These are phyloP conservation scores for Dendryphion nanum DNA, from an alignment of 2,329 filamentous ascomycete species.

Conservation along the genomic window DNA sequence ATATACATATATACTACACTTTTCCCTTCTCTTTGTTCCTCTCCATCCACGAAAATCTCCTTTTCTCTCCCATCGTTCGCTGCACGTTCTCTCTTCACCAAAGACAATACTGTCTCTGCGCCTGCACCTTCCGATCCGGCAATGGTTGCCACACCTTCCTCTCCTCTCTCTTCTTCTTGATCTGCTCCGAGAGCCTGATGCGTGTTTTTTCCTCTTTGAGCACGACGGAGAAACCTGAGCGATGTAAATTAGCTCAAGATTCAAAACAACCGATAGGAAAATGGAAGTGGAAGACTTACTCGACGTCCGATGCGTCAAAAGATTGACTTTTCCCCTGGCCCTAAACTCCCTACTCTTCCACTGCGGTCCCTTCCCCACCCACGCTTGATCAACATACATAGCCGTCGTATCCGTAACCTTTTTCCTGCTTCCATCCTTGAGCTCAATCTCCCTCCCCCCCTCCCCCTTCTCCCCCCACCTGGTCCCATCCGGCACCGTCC, in stretches of 20 bases:
- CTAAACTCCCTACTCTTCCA: conserved; percentile 63
- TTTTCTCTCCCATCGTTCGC: too few relatives aligned
- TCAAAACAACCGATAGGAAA: background rate
- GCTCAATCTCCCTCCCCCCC: conserved; percentile 60
- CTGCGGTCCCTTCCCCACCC: conserved; percentile 71
- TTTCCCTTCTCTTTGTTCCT: too few relatives aligned
- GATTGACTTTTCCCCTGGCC: conserved; percentile 69
- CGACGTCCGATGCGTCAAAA: conserved; percentile 70
- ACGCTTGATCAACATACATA: conserved; percentile 89
- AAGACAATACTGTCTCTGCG: conserved; percentile 84
- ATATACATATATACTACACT: background rate
- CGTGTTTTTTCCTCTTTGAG: conserved; percentile 93
- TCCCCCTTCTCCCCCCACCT: conserved; percentile 11
- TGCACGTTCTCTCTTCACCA: conserved; percentile 57
- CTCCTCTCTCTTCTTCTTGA: conserved; percentile 70
- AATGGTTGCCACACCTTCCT: conserved; percentile 83
- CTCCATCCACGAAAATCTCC: too few relatives aligned
- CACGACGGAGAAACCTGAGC: conserved; percentile 68
- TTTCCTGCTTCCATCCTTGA: conserved; percentile 73
- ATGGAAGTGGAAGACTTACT: conserved; percentile 54
- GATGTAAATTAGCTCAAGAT: background rate
- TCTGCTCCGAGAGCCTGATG: conserved; percentile 76
- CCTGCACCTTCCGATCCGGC: conserved; percentile 79
- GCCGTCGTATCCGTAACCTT: conserved; percentile 71
- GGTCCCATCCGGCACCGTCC: conserved; percentile 11